A percentile compares a stretch with the other conserved stretches of the same genome.
These are phyloP conservation scores for Allomyces arbusculus DNA, from an alignment of 192 early-diverging fungal genomes.

Conservation along the genomic window DNA sequence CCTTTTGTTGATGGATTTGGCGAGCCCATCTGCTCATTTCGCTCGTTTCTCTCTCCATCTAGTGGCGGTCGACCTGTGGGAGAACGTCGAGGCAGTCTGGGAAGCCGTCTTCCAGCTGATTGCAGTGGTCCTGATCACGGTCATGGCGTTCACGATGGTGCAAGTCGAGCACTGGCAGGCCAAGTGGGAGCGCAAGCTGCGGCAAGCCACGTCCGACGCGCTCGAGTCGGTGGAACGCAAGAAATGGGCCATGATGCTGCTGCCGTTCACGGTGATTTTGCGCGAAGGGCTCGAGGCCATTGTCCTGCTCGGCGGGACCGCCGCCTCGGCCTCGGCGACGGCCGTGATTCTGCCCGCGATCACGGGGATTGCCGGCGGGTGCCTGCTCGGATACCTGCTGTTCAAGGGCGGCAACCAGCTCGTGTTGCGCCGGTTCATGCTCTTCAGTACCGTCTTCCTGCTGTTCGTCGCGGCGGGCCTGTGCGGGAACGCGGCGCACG, in stretches of 20 bases:
- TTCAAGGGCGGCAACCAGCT: conserved; percentile 49
- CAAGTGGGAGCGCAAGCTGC: conserved; percentile 53
- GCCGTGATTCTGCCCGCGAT: conserved; percentile 66
- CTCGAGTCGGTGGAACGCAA: conserved; percentile 15
- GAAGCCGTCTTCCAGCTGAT: conserved; percentile 69
- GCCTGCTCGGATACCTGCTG: conserved; percentile 46
- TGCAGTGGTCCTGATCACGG: conserved; percentile 51
- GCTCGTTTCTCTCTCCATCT: conserved; percentile 5
- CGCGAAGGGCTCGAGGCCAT: conserved; percentile 81
- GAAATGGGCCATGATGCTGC: conserved; percentile 51
- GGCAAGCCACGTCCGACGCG: conserved; percentile 6
- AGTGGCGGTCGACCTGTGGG: background rate
- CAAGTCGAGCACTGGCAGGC: conserved; percentile 46
- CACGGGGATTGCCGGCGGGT: conserved; percentile 44
- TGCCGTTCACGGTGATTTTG: conserved; percentile 68
- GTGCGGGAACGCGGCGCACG: conserved; percentile 38
- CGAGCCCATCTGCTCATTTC: conserved; percentile 7
- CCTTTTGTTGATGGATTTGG: background rate
- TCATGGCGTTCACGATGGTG: conserved; percentile 67
- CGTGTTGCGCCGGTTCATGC: conserved; percentile 60
- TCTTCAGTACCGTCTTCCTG: conserved; percentile 42
- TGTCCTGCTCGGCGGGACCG: conserved; percentile 58
- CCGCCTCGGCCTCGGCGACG: conserved; percentile 28
- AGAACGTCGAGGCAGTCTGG: conserved; percentile 50
- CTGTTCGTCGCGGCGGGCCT: conserved; percentile 69